Base-by-base conservation (phyloP, 345 rosid species). In the Passiflora organensis region DNA sequence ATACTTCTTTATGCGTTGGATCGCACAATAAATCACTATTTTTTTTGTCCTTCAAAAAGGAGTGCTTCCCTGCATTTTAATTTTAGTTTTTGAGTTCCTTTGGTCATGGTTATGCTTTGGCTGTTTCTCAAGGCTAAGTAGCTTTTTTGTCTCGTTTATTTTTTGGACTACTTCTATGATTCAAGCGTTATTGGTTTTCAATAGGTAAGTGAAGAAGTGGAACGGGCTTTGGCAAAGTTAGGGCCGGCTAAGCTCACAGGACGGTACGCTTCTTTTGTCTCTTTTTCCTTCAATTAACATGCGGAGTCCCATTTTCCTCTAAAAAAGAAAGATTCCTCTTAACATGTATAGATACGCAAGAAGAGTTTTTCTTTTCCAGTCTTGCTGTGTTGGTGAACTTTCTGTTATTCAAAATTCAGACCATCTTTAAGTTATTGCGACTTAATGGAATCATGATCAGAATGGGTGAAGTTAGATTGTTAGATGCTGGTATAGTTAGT, bases 181-280 rank as follows among this genome's bases (percentile, higher is more conserved):
- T 17, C 21, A 6, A 6, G 21, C 11, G 13, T 17, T 37, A 56
- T 43, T 1, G 24, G 17, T 56, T 10, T 13, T 22, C 25, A 51
- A 36, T 61, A 69, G 74, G 74, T 69, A 39, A 69, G 74, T 6
- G 74, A 69, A 58, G 74, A 69, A 69, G 61, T 69, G 56, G 74
- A 69, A 64, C 74, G 74, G 38, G 74, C 74, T 32, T 48, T 69
- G 13, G 69, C 74, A 24, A 69, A 69, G 58, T 38, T 69, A 10
- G 74, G 65, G 52, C 53, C 74, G 22, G 34, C 68, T 17, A 63
- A 53, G 22, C 61, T 69, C 32, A 25, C 56, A n/a, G 64, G 47
- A 58, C 36, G 65, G 74, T 69, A 39, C 11, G 25, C 25, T 25
- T 23, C 13, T 36, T 20, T 19, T 15, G 37, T 15, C 25, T 16